These are phyloP conservation scores for Coleophoma eucalyptorum DNA, from an alignment of 2,329 filamentous ascomycete species.

Conservation along the genomic window DNA sequence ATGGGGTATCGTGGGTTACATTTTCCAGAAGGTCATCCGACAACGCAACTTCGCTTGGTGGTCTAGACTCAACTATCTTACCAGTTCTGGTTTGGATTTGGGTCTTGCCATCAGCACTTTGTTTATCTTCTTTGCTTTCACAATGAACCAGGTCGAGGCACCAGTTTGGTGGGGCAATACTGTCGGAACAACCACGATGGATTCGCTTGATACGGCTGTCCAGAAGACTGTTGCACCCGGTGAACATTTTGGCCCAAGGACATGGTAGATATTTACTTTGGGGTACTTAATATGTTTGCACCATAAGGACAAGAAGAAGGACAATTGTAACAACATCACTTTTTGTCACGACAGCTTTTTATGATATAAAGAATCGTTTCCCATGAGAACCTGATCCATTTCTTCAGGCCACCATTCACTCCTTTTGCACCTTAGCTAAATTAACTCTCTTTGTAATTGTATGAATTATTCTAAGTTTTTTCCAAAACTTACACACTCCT, in stretches of 20 bases:
- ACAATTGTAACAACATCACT: no score
- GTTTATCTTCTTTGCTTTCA: conserved; percentile 66
- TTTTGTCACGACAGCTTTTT: no score
- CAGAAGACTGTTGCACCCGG: conserved; percentile 11
- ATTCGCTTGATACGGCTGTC: conserved; percentile 12
- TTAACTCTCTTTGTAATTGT: no score
- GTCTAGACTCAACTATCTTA: conserved; percentile 75
- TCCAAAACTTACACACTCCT: no score
- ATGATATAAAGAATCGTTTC: no score
- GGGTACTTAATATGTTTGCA: background rate
- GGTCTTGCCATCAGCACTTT: conserved; percentile 65
- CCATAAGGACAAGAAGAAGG: no score
- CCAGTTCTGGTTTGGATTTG: conserved; percentile 66
- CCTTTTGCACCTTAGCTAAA: no score
- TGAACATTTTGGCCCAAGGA: conserved; percentile 19
- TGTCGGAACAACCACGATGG: conserved; percentile 24
- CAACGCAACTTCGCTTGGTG: conserved; percentile 68
- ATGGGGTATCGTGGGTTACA: conserved; percentile 61
- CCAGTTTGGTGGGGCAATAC: conserved; percentile 67
- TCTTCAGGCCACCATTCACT: no score
- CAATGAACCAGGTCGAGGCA: conserved; percentile 53
- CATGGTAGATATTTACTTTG: background rate
- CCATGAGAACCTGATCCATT: no score
- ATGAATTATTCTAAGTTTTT: no score
- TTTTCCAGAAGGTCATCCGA: conserved; percentile 68